Percentiles rank a stretch among this genome's conserved stretches.
phyloP scores from a whole-genome alignment of 2,329 filamentous ascomycete species.

The Hawksworthiomyces lignivorus region DNA sequence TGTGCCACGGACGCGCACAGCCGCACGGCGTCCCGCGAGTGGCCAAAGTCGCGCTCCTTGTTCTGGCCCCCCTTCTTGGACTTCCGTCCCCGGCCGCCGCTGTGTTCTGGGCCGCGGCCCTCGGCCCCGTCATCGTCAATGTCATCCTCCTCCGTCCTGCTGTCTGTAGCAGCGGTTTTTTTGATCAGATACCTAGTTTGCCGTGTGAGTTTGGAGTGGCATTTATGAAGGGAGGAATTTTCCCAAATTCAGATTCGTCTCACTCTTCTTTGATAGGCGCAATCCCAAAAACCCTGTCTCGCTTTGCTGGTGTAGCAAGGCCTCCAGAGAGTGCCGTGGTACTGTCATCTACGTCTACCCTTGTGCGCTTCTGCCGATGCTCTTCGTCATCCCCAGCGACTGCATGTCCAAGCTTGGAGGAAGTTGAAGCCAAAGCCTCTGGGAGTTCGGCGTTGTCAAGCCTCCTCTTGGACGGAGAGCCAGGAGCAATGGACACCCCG shows the following conservation, averaged over 20 bases:
- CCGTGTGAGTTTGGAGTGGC: too few relatives aligned
- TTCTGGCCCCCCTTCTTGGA: slow-evolving; percentile 63
- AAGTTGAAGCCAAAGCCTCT: not conserved
- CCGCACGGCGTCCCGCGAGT: slow-evolving; percentile 65
- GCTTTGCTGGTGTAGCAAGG: slow-evolving; percentile 16
- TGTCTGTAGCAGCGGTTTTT: not conserved
- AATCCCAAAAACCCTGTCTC: slow-evolving; percentile 42
- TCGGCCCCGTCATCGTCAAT: slow-evolving; percentile 39
- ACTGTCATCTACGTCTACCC: slow-evolving; percentile 32
- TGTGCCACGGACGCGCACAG: slow-evolving; percentile 70
- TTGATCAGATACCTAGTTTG: slow-evolving; percentile 32
- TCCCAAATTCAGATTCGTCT: slow-evolving; percentile 20
- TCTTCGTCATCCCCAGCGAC: slow-evolving; percentile 12
- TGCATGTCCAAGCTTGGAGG: not conserved
- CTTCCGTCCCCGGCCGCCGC: slow-evolving; percentile 16
- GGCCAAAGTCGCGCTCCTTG: slow-evolving; percentile 71
- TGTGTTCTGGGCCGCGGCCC: slow-evolving; percentile 16
- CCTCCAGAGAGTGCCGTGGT: not conserved
- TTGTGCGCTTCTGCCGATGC: slow-evolving; percentile 48
- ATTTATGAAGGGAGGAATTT: not conserved
- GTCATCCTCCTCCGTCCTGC: slow-evolving; percentile 15
- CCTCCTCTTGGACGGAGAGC: slow-evolving; percentile 9
- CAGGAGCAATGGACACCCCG: not conserved
- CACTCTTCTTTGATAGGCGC: slow-evolving; percentile 69
- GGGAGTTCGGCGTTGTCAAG: not conserved